These are phyloP conservation scores for Eutrema heterophyllum DNA, from an alignment of 345 rosid genomes.

Conservation along the genomic window DNA sequence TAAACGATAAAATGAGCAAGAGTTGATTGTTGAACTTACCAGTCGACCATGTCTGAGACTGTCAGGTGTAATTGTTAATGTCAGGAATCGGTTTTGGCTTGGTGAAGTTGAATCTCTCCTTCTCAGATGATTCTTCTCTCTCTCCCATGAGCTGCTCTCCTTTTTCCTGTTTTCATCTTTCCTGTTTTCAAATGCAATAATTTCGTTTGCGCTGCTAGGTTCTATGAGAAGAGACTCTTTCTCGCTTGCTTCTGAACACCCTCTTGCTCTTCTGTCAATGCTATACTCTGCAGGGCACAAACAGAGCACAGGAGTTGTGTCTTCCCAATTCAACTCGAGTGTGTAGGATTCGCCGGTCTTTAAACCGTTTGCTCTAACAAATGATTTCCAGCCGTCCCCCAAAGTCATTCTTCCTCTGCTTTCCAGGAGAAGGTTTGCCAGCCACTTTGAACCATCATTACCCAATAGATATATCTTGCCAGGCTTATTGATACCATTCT, in stretches of 20 bases:
- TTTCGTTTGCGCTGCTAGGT: neutral
- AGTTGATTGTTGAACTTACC: neutral
- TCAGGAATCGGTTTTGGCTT: neutral
- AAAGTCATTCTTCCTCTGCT: conserved; percentile 17
- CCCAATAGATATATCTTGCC: conserved; percentile 13
- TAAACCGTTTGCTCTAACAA: conserved; percentile 18
- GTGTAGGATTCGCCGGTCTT: neutral
- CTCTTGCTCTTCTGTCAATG: neutral
- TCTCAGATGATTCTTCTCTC: neutral
- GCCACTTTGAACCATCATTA: conserved; percentile 22
- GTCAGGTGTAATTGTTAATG: conserved; percentile 1
- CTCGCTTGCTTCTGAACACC: neutral
- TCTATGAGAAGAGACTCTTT: neutral
- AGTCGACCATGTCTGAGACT: neutral
- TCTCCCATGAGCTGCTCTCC: neutral
- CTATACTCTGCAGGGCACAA: neutral
- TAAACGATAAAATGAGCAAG: too few species aligned
- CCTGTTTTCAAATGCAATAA: neutral
- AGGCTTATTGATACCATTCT: conserved; percentile 11
- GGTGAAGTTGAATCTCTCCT: neutral
- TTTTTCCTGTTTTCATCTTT: neutral
- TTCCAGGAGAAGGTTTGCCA: conserved; percentile 9
- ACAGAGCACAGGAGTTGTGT: neutral
- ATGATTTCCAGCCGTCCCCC: conserved; percentile 16
- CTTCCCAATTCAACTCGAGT: neutral